phyloP scores from a whole-genome alignment of 257 asterid genomes.

The Coffea canephora region DNA sequence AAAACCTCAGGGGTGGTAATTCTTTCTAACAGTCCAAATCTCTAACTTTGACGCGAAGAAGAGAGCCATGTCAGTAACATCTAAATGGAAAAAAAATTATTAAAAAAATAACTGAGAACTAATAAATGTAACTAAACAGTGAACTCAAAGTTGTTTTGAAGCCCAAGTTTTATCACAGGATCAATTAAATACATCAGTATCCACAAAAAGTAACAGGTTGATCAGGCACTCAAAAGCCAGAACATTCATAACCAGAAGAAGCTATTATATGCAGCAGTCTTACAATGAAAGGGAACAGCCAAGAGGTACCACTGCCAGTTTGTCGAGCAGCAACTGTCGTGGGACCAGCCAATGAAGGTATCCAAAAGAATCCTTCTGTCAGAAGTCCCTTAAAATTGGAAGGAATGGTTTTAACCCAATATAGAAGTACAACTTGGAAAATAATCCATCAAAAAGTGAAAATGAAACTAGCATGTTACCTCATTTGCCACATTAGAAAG shows the following conservation, averaged over 20 bases:
- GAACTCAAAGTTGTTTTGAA: background rate
- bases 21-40: background rate
- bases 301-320: slow-evolving; percentile 89
- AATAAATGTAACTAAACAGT: background rate
- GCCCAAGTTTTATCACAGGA: background rate
- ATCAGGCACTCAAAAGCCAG: slow-evolving; percentile 1
- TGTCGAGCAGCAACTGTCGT: slow-evolving; percentile 85
- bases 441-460: background rate
- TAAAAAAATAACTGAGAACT: background rate
- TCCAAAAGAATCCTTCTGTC: slow-evolving; percentile 99
- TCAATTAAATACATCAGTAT: background rate
- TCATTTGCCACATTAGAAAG: slow-evolving; percentile 97
- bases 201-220: background rate
- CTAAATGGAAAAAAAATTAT: background rate
- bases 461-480: slow-evolving; percentile 41
- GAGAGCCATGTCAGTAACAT: background rate
- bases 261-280: slow-evolving; percentile 27
- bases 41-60: background rate
- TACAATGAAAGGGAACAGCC: slow-evolving; percentile 96
- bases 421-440: background rate
- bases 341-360: slow-evolving; percentile 97
- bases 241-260: slow-evolving; percentile 14
- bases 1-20: background rate
- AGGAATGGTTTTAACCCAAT: background rate
- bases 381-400: slow-evolving; percentile 65